Conservation (phyloP, 1,139 yeast species). For the Scheffersomyces stambukii region DNA sequence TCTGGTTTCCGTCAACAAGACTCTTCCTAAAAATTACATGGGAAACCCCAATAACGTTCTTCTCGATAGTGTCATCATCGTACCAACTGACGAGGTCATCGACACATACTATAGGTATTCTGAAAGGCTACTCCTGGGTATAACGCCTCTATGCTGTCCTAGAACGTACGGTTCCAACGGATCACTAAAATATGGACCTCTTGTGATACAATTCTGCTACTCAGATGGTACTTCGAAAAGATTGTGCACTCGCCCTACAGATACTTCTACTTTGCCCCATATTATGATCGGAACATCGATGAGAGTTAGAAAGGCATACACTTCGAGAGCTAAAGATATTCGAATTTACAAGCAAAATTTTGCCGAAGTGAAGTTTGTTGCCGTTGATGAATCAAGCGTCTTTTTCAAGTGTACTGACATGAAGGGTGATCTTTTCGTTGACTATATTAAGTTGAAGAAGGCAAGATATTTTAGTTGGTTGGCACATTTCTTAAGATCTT, state of each 20-base stretch:
- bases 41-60: conserved; percentile 7
- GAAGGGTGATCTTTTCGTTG: conserved; percentile 2
- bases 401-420: conserved; percentile 14
- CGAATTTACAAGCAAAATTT: too few relatives aligned
- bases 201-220: too few relatives aligned
- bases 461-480: background rate
- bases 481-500: too few relatives aligned
- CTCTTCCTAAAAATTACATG: conserved; percentile 17
- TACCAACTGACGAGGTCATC: conserved; percentile 24
- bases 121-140: conserved; percentile 18
- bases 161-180: too few relatives aligned
- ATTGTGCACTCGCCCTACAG: too few relatives aligned
- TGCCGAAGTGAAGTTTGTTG: conserved; percentile 13
- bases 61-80: conserved; percentile 21
- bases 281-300: too few relatives aligned
- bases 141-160: too few relatives aligned
- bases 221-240: too few relatives aligned
- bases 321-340: too few relatives aligned
- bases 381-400: conserved; percentile 23
- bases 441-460: conserved; percentile 1
- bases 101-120: conserved; percentile 15
- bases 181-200: too few relatives aligned
- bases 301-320: too few relatives aligned
- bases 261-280: too few relatives aligned
- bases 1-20: conserved; percentile 19